Conservation (phyloP, 1,139 yeast genomes). For the Yarrowia galli region DNA sequence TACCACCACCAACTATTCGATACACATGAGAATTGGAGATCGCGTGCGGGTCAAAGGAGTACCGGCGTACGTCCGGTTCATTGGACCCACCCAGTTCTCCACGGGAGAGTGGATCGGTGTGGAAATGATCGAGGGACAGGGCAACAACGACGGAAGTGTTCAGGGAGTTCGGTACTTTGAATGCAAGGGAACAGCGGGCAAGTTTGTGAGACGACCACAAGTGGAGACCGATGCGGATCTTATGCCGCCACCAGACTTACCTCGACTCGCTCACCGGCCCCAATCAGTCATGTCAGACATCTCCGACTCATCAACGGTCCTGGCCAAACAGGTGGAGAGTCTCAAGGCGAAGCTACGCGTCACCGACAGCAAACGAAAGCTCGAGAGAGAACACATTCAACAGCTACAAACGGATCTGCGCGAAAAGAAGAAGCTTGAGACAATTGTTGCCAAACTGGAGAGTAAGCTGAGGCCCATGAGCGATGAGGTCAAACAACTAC, state of each 20-base stretch:
- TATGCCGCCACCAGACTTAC: slow-evolving; percentile 15
- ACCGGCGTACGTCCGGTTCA: slow-evolving; percentile 48
- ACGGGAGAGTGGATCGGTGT: slow-evolving; percentile 75
- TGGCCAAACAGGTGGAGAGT: slow-evolving; percentile 46
- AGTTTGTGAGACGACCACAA: slow-evolving; percentile 48
- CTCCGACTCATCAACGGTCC: slow-evolving; percentile 36
- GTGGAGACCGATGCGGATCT: slow-evolving; percentile 39
- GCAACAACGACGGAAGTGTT: slow-evolving; percentile 77
- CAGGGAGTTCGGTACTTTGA: slow-evolving; percentile 66
- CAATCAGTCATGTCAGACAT: slow-evolving; percentile 9
- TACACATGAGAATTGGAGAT: slow-evolving; percentile 42
- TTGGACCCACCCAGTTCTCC: slow-evolving; percentile 60
- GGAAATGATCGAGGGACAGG: slow-evolving; percentile 62
- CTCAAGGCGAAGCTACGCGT: slow-evolving; percentile 47
- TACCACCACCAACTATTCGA: background rate
- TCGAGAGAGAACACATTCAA: slow-evolving; percentile 46
- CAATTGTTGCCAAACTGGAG: slow-evolving; percentile 53
- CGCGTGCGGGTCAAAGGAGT: slow-evolving; percentile 45
- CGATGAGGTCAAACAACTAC: slow-evolving; percentile 49
- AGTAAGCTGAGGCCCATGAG: slow-evolving; percentile 51
- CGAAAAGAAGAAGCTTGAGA: slow-evolving; percentile 50
- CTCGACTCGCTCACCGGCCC: background rate
- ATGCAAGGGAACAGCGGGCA: slow-evolving; percentile 60
- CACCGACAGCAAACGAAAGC: slow-evolving; percentile 49
- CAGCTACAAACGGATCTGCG: slow-evolving; percentile 46